Evolutionary conservation across 2,329 filamentous ascomycete species (phyloP), one percentile per base, ranked within the genome.

Genomic region (Moelleriella libera): DNA sequence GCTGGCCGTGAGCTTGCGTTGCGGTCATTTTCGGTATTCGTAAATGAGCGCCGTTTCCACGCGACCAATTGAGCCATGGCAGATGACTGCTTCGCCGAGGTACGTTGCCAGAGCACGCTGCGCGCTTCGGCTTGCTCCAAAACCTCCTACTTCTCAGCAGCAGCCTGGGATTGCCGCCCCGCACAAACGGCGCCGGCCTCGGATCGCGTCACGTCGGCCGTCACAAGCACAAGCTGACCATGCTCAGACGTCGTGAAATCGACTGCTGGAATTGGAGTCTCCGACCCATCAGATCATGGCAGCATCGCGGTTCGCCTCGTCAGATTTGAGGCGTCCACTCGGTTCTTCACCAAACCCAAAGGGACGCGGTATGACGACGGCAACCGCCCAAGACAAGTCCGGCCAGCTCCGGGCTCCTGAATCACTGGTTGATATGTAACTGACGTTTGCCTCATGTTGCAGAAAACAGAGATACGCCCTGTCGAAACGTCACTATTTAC

Each of bases 401-500:
- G 14, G n/a, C 37, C 6, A 12, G n/a, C 11, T 11, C 30, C 37
- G n/a, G 5, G 34, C 3, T 8, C 4, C 11, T 40, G 9, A 12
- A 21, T 21, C 32, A 7, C 40, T 21, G 21, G 21, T 21, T 21
- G 21, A 21, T 21, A 37, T 12, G 8, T 37, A 4, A 37, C 34
- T 37, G 34, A 37, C 34, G 34, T 37, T 2, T 21, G 11, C 14
- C 9, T 9, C 10, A 30, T 30, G 14, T 28, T 42, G 49, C 54
- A 84, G 83, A 86, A 68, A 85, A 85, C 63, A 94, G 90, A 68
- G 88, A 94, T 62, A 94, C 87, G 6, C 76, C 90, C 49, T 96
- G 88, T 68, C 83, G 88, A 60, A 95, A 96, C 67, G 83, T 96
- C 51, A 77, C 88, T 52, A 94, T 96, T 58, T 95, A 94, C 64